Evolutionary conservation across 108 stramenopile species (phyloP), one percentile per base, ranked within the genome.

Genomic region (Cyclotella baltica): DNA sequence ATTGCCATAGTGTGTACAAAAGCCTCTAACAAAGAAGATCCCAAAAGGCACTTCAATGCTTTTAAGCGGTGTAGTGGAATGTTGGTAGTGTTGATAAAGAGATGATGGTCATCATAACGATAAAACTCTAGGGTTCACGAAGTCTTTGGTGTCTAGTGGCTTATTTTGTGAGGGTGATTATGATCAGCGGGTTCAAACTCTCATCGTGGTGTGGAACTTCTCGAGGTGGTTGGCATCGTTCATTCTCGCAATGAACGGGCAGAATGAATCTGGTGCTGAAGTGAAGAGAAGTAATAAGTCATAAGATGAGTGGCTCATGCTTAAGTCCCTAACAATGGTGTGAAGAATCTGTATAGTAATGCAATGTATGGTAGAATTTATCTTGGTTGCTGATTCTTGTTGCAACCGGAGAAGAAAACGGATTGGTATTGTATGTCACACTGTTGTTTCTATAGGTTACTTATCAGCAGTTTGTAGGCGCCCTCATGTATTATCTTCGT

Each of bases 341-440:
- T 69, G 20, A 81, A 73, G 48, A 81, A 81, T 70, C 80, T 73
- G 10, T 81, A 81, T 62, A 74, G 56, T 70, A 62, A 4, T 43
- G 40, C 40, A 33, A 8, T 34, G 30, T 61, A 61, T 61, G 10
- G 8, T 61, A 5, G 6, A 52, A 19, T 16, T 20, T 52, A 20
- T 52, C 51, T n/a, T 52, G 19, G n/a, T 52, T 20, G 10, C 20
- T 4, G 9, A 52, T 52, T 52, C 51, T 52, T 16, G 51, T 52
- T 43, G 40, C 40, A 43, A 43, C 40, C 40, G 13, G 40, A 10
- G 40, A 13, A 43, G 40, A 43, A 43, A 6, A 10, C 10, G 10
- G 13, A 13, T 43, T 13, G 13, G 13, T 6, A 43, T 43, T 43
- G 40, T 6, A 43, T 43, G 40, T 43, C 13, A 13, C 6, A 6